Percentiles rank a stretch among this genome's conserved stretches.
These are phyloP conservation scores for Pestalotiopsis sp. DNA, from an alignment of 2,329 filamentous ascomycete genomes.

Conservation along the genomic window DNA sequence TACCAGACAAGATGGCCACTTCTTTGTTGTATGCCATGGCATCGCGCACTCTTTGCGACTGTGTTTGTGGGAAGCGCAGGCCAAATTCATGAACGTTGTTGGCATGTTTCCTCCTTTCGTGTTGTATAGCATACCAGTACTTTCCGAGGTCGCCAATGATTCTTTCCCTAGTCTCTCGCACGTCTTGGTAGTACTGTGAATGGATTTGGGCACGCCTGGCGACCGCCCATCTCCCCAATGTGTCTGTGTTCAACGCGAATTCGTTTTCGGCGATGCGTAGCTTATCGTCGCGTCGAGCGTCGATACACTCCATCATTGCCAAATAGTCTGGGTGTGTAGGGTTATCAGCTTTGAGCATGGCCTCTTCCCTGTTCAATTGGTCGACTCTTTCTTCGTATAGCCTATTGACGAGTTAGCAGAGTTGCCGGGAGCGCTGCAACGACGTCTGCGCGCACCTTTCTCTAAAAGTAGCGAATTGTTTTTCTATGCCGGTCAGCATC, in stretches of 20 bases:
- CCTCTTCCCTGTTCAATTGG: conserved; percentile 73
- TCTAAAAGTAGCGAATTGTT: conserved; percentile 84
- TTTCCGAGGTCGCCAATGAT: conserved; percentile 81
- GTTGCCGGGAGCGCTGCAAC: background rate
- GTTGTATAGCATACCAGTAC: conserved; percentile 91
- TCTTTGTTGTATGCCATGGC: conserved; percentile 94
- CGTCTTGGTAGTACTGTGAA: conserved; percentile 86
- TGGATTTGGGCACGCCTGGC: conserved; percentile 85
- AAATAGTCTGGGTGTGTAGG: conserved; percentile 91
- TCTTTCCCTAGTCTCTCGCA: conserved; percentile 80
- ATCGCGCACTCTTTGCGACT: conserved; percentile 77
- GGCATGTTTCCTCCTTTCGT: conserved; percentile 78
- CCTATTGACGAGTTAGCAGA: conserved; percentile 46
- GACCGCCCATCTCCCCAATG: conserved; percentile 74
- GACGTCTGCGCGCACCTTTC: conserved; percentile 60
- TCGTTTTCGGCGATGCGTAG: conserved; percentile 75
- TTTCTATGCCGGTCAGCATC: conserved; percentile 78
- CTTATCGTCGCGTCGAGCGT: conserved; percentile 81
- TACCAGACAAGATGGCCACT: conserved; percentile 85
- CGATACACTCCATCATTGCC: conserved; percentile 84
- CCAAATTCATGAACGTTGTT: conserved; percentile 81
- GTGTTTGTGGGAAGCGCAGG: conserved; percentile 77
- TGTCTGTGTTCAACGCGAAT: conserved; percentile 72
- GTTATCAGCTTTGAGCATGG: conserved; percentile 58
- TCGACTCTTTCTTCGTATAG: conserved; percentile 88